Conservation (phyloP, 768 basidiomycete genomes). For the Rhodocollybia butyracea region DNA sequence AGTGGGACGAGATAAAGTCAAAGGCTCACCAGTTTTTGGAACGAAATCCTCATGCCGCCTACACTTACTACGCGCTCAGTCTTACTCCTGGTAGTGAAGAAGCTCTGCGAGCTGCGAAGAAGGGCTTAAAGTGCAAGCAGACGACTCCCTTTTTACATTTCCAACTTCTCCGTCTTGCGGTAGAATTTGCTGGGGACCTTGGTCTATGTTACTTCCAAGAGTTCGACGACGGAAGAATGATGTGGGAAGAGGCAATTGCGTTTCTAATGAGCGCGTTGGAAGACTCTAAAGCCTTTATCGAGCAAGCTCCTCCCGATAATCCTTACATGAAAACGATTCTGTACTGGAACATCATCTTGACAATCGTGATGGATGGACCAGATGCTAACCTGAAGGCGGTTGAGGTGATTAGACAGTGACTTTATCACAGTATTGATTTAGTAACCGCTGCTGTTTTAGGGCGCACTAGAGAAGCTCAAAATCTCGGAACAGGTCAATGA, state of each 20-base stretch:
- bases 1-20: conserved; percentile 44
- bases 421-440: too few relatives aligned
- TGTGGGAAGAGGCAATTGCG: conserved; percentile 61
- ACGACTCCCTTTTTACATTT: conserved; percentile 52
- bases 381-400: conserved; percentile 18
- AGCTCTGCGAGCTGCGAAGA: conserved; percentile 62
- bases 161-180: conserved; percentile 55
- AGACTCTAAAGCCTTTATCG: conserved; percentile 54
- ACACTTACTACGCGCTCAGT: conserved; percentile 62
- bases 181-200: conserved; percentile 56
- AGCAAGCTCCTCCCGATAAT: conserved; percentile 58
- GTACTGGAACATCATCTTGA: conserved; percentile 59
- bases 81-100: conserved; percentile 43
- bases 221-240: conserved; percentile 19
- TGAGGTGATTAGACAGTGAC: background rate
- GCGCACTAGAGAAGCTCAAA: background rate
- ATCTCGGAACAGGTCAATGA: background rate
- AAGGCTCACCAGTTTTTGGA: conserved; percentile 45
- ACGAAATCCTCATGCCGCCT: conserved; percentile 56
- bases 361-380: conserved; percentile 35
- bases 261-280: conserved; percentile 58
- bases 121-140: conserved; percentile 56
- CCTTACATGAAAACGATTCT: conserved; percentile 56
- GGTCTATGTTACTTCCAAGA: conserved; percentile 30
- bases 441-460: too few relatives aligned